Evolutionary conservation across 2,329 filamentous ascomycete genomes (phyloP), one percentile per base, ranked within the genome.

Genomic region (Zarea fungicola): DNA sequence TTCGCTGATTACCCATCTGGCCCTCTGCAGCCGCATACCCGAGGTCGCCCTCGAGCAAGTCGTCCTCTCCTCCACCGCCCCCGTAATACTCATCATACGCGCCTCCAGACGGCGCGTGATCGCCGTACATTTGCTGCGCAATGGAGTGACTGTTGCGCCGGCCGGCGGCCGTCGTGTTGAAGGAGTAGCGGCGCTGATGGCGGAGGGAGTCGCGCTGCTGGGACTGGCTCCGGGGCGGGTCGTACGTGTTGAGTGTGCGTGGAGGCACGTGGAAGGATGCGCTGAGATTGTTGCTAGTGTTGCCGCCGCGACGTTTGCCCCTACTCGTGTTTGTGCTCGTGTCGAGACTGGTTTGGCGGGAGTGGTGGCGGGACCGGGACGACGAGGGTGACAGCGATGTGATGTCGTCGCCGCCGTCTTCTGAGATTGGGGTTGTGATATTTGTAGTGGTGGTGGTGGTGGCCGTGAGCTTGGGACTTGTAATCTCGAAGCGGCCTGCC

Each of bases 21-120:
- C 89, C 93, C 65, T 92, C 89, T 0, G 93, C 93, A 1, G 91
- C 92, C 10, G 91, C 89, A 68, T 95, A 99, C 9, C 93, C 93
- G 23, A 99, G 71, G 67, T 99, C 93, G 1, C 93, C 93, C 60
- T 96, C 91, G 7, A 90, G 75, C 58, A 95, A 87, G 57, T 90
- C 87, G 43, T 84, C 81, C 52, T 84, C 79, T 51, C 22, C 48
- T 8, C 11, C 25, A n/a, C 11, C 29, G 22, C 19, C 35, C 7
- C 26, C 22, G 36, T 45, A 11, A 19, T 95, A 88, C 58, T 90
- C 87, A 43, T 84, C 81, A 52, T 83, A 78, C 42, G 22, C 21
- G 43, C 8, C 36, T 35, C 14, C 36, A 7, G n/a, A 18, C 7
- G 18, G 19, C 29, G 16, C 76, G 45, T 76, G 47, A 69, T 70